Evolutionary conservation across 2,329 filamentous ascomycete genomes (phyloP), one percentile per base, ranked within the genome.

Genomic region (Cladophialophora yegresii): DNA sequence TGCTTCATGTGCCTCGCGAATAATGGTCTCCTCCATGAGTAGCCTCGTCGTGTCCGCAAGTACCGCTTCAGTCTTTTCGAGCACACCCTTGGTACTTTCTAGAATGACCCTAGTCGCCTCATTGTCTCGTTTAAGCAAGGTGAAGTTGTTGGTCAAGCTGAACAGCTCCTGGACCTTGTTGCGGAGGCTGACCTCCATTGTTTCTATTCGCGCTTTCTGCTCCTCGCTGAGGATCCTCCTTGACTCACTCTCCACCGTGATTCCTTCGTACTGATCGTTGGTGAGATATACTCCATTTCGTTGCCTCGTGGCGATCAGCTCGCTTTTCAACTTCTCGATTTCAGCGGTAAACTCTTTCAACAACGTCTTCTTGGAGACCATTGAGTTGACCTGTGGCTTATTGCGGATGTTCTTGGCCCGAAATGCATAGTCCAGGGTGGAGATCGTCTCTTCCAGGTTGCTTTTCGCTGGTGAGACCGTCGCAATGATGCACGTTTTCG

Each of bases 401-500:
- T 99, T 99, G 56, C 91, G 90, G 72, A 99, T 99, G 71, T 99
- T 98, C 81, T 99, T 99, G 16, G 95, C 95, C 54, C 95, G 87
- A 79, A 98, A 98, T 10, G 95, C 96, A 74, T 99, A 99, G 76
- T 99, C 95, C 1, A 99, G 84, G 0, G 96, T 99, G 0, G 95
- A 98, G 65, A 99, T 98, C 0, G 96, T 99, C 77, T 99, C 95
- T 74, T 99, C 95, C 1, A 99, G 82, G 72, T 98, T 99, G 77
- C 89, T 93, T 77, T 95, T 96, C 7, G 93, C 92, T 0, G 95
- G 93, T 2, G 95, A 98, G 47, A 99, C 85, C 0, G 95, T 99
- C 5, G 95, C 95, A 73, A 99, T 98, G 70, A 99, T 99, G 80
- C 95, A 99, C 0, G 95, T 99, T 75, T 99, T 99, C 1, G 96